Conservation (phyloP, 139 green algal species). For the Coccomyxa sp. region DNA sequence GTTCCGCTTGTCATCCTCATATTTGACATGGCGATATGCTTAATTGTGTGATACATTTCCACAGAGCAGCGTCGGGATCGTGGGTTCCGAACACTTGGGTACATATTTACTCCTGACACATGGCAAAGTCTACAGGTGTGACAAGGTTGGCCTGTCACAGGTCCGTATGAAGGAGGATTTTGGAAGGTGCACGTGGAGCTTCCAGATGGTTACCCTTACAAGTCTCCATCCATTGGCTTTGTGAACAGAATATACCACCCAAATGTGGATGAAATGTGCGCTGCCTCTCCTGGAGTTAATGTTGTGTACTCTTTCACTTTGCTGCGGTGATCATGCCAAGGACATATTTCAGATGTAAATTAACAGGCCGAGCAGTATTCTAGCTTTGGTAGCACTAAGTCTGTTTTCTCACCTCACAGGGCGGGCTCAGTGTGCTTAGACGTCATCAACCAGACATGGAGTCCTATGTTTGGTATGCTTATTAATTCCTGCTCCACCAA, state of each 20-base stretch:
- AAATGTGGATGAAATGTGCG: constrained; percentile 93
- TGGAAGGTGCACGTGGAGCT: constrained; percentile 98
- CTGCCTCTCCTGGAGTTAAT: background rate
- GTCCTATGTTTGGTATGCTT: constrained; percentile 93
- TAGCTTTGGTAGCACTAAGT: background rate
- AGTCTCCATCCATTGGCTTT: constrained; percentile 94
- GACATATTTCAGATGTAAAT: too few relatives aligned
- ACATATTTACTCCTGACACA: background rate
- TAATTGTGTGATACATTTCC: background rate
- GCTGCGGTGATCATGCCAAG: too few relatives aligned
- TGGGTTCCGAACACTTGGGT: background rate
- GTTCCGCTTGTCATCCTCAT: background rate
- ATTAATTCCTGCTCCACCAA: too few relatives aligned
- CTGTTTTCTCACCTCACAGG: constrained; percentile 27
- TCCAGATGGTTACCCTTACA: constrained; percentile 87
- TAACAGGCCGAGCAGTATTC: too few relatives aligned
- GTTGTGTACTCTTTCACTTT: background rate
- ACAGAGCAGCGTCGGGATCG: background rate
- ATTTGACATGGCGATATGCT: background rate
- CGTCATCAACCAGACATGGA: constrained; percentile 99
- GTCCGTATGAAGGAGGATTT: constrained; percentile 89
- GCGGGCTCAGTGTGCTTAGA: constrained; percentile 96
- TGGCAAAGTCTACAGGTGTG: background rate
- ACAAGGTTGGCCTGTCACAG: constrained; percentile 26
- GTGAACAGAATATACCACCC: constrained; percentile 98